These are phyloP conservation scores for Chalciporus chontae DNA, from an alignment of 768 basidiomycete species.

Conservation along the genomic window DNA sequence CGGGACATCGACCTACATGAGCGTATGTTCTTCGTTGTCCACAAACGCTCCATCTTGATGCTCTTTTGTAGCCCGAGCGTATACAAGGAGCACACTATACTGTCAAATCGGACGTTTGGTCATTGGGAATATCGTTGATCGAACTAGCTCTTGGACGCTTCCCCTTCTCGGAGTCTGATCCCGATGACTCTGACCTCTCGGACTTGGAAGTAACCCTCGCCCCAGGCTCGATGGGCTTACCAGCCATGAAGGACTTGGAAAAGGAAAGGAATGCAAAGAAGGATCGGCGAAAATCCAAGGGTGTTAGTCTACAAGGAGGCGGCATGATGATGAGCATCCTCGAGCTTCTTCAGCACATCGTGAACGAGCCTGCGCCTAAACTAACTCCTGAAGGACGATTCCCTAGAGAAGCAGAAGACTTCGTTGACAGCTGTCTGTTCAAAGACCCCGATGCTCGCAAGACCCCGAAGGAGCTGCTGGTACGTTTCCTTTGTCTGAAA, in stretches of 20 bases:
- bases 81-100: slow-evolving; percentile 99
- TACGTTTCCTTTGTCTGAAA: slow-evolving; percentile 27
- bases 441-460: slow-evolving; percentile 84
- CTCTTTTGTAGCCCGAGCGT: slow-evolving; percentile 78
- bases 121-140: slow-evolving; percentile 93
- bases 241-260: slow-evolving; percentile 34
- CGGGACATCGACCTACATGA: slow-evolving; percentile 99
- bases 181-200: slow-evolving; percentile 72
- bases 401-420: slow-evolving; percentile 72
- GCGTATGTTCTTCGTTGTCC: slow-evolving; percentile 53
- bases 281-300: slow-evolving; percentile 84
- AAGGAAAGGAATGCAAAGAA: slow-evolving; percentile 56
- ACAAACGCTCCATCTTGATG: slow-evolving; percentile 13
- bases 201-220: slow-evolving; percentile 81
- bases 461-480: slow-evolving; percentile 86
- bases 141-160: slow-evolving; percentile 96
- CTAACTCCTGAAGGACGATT: slow-evolving; percentile 72
- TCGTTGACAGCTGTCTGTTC: slow-evolving; percentile 85
- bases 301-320: slow-evolving; percentile 90
- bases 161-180: slow-evolving; percentile 84
- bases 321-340: slow-evolving; percentile 98
- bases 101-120: slow-evolving; percentile 99
- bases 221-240: slow-evolving; percentile 53
- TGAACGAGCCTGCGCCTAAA: slow-evolving; percentile 94
- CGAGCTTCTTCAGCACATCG: slow-evolving; percentile 95